A percentile compares a stretch with the other conserved stretches of the same genome.
Conservation (phyloP, 352 stramenopile species). For the Peronospora farinosa region DNA sequence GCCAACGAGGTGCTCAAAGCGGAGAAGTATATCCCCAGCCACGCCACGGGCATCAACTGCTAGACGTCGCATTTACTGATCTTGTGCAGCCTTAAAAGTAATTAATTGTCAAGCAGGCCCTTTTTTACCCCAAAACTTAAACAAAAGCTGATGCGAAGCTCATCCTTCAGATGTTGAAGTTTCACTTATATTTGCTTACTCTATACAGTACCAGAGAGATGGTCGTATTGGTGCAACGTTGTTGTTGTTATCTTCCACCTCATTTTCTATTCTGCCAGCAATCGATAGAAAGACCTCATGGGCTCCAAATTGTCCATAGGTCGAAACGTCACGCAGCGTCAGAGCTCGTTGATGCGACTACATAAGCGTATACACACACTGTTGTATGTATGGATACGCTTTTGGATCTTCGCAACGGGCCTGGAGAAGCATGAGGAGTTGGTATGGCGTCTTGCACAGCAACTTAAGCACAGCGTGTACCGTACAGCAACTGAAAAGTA, state of each 20-base stretch:
- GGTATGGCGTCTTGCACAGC: conserved; percentile 34
- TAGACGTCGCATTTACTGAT: background rate
- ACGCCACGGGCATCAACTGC: conserved; percentile 66
- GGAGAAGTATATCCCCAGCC: conserved; percentile 72
- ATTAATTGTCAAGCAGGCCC: too few species aligned
- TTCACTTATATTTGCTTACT: conserved; percentile 8
- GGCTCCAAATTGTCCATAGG: conserved; percentile 18
- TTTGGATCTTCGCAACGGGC: conserved; percentile 75
- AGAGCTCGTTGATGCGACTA: conserved; percentile 16
- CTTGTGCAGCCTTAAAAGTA: too few species aligned
- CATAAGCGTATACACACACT: conserved; percentile 26
- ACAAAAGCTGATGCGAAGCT: conserved; percentile 11
- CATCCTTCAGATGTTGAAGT: conserved; percentile 15
- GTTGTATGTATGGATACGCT: conserved; percentile 54
- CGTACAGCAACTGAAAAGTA: conserved; percentile 21
- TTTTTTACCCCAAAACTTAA: conserved; percentile 9
- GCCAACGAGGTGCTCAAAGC: conserved; percentile 68
- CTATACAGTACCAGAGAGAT: conserved; percentile 24
- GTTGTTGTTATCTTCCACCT: conserved; percentile 11
- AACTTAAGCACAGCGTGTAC: conserved; percentile 51
- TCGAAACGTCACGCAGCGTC: conserved; percentile 15
- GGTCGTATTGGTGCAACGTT: conserved; percentile 10
- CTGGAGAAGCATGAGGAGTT: conserved; percentile 59
- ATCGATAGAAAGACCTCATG: conserved; percentile 11
- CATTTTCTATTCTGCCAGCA: conserved; percentile 12